Percentiles rank a stretch among this genome's conserved stretches.
Conservation (phyloP, 2,329 filamentous ascomycete genomes). For the Biscogniauxia marginata region DNA sequence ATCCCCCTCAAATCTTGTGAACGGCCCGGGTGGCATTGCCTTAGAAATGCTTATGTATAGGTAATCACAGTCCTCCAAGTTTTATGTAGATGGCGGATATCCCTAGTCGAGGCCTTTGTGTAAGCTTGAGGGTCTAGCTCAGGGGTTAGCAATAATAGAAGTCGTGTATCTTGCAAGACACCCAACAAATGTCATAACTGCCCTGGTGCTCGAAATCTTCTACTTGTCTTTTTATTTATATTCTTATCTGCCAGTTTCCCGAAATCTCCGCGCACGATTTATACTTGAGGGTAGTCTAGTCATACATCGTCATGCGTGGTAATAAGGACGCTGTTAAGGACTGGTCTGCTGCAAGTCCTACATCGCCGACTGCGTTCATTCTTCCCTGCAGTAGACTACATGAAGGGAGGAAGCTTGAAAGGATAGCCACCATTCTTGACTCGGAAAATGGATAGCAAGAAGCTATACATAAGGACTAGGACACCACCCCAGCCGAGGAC, state of each 20-base stretch:
- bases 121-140: too few relatives aligned
- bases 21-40: too few relatives aligned
- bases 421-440: constrained; percentile 94
- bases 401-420: constrained; percentile 89
- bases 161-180: too few relatives aligned
- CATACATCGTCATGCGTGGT: background rate
- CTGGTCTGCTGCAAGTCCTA: background rate
- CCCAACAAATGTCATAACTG: too few relatives aligned
- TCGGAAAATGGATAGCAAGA: constrained; percentile 89
- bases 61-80: too few relatives aligned
- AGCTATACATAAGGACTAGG: constrained; percentile 84
- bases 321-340: background rate
- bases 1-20: too few relatives aligned
- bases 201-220: too few relatives aligned
- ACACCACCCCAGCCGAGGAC: constrained; percentile 77
- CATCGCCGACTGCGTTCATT: background rate
- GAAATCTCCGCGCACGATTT: background rate
- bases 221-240: background rate
- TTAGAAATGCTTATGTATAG: too few relatives aligned
- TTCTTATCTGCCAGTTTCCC: background rate
- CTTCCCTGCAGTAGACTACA: constrained; percentile 38
- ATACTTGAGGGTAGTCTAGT: background rate
- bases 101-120: too few relatives aligned
- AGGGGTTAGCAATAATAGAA: too few relatives aligned
- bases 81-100: too few relatives aligned